Evolutionary conservation across 192 early-diverging fungal genomes (phyloP).

Genomic region (Coemansia asiatica): DNA sequence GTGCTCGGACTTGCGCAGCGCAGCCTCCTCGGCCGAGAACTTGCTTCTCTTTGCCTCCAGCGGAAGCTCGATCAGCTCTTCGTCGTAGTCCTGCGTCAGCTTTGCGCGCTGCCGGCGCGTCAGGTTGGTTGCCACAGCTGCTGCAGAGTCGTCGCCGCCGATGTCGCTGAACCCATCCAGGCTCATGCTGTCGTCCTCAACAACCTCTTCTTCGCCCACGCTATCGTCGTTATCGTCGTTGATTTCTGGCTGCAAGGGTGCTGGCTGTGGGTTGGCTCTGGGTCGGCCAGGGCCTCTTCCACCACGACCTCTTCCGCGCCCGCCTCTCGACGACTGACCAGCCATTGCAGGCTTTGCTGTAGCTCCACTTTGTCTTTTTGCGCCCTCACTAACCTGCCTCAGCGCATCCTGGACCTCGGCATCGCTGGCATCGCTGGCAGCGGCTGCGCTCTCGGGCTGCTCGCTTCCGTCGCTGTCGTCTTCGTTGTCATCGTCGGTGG

Average conservation of each 20-base stretch:
- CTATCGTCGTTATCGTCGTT: constrained; percentile 6
- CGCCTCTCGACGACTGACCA: constrained; percentile 1
- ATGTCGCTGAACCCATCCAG: constrained; percentile 19
- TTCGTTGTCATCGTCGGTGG: neutral
- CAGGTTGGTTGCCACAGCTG: constrained; percentile 27
- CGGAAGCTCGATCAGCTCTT: constrained; percentile 71
- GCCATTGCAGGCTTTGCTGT: neutral
- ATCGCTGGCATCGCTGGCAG: neutral
- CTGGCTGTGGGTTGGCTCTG: constrained; percentile 1
- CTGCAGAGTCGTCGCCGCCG: constrained; percentile 9
- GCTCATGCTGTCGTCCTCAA: constrained; percentile 1
- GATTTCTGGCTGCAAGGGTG: neutral
- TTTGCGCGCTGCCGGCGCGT: constrained; percentile 74
- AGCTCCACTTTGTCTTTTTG: neutral
- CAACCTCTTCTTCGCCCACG: constrained; percentile 5
- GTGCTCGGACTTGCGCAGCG: constrained; percentile 69
- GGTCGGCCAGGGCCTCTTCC: constrained; percentile 11
- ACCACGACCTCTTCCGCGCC: constrained; percentile 4
- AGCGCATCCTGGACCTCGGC: neutral
- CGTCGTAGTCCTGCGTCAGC: constrained; percentile 57
- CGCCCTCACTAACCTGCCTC: neutral
- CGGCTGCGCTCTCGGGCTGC: neutral
- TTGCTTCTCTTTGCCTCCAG: constrained; percentile 64
- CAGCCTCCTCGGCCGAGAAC: constrained; percentile 70
- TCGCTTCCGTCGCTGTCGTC: neutral